phyloP scores from a whole-genome alignment of 1,284 basidiomycete genomes.

The Ceratobasidium sp. region DNA sequence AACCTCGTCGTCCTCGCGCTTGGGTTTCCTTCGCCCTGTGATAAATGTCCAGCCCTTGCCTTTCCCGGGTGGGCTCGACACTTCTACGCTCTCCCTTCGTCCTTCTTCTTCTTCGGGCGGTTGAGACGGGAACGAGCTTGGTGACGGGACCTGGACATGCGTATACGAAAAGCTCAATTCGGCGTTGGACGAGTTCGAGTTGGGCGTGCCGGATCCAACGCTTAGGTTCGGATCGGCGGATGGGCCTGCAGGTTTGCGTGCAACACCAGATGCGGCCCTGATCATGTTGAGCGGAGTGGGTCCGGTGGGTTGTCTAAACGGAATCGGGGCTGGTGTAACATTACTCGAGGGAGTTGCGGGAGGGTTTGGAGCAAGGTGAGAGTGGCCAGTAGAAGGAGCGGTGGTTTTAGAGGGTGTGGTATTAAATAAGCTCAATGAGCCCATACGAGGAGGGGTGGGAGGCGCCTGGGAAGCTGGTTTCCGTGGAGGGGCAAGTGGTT shows the following conservation, averaged over 20 bases:
- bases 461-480: slow-evolving; percentile 57
- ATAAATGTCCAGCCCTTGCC: slow-evolving; percentile 40
- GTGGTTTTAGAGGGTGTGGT: slow-evolving; percentile 42
- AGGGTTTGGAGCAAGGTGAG: slow-evolving; percentile 27
- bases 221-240: not conserved
- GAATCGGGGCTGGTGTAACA: slow-evolving; percentile 58
- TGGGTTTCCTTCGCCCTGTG: slow-evolving; percentile 13
- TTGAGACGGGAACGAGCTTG: slow-evolving; percentile 71
- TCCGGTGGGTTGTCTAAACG: slow-evolving; percentile 47
- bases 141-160: slow-evolving; percentile 75
- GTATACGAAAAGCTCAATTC: slow-evolving; percentile 81
- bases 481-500: slow-evolving; percentile 49
- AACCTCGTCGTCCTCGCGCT: slow-evolving; percentile 46
- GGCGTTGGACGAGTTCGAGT: slow-evolving; percentile 50
- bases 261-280: slow-evolving; percentile 10
- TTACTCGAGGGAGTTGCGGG: slow-evolving; percentile 54
- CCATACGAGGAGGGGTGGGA: slow-evolving; percentile 53
- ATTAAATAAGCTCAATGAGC: slow-evolving; percentile 49
- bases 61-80: slow-evolving; percentile 45
- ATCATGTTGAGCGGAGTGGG: slow-evolving; percentile 25
- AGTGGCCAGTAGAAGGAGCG: slow-evolving; percentile 4
- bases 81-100: slow-evolving; percentile 44
- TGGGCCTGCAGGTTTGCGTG: not conserved
- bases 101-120: slow-evolving; percentile 52
- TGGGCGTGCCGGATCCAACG: slow-evolving; percentile 28